phyloP scores from a whole-genome alignment of 2,329 filamentous ascomycete species.

The Cyphellophora attinorum region DNA sequence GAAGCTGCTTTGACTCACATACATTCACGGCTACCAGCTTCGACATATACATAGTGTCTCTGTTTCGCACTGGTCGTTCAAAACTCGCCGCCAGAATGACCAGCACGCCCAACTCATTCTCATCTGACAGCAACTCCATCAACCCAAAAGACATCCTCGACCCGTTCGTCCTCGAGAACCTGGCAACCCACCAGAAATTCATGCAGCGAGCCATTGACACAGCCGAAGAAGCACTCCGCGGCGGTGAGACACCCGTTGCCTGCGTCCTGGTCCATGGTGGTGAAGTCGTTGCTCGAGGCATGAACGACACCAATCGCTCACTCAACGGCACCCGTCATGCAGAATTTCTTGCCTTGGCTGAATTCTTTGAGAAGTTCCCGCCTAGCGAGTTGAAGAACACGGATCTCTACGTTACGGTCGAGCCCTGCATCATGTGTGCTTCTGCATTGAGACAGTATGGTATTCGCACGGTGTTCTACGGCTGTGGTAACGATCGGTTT shows the following conservation, averaged over 20 bases:
- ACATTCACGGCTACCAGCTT: too few relatives aligned
- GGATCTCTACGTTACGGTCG: conserved; percentile 90
- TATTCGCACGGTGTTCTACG: conserved; percentile 87
- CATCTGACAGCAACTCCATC: conserved; percentile 2
- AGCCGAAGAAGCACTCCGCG: conserved; percentile 71
- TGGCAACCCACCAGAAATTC: conserved; percentile 18
- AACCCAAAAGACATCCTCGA: conserved; percentile 16
- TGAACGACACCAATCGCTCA: conserved; percentile 93
- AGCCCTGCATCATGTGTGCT: conserved; percentile 98
- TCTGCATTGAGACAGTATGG: conserved; percentile 80
- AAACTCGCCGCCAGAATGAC: not conserved
- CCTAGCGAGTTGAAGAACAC: conserved; percentile 61
- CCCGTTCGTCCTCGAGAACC: conserved; percentile 15
- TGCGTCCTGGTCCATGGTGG: conserved; percentile 82
- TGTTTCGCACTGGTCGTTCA: too few relatives aligned
- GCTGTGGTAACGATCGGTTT: conserved; percentile 92
- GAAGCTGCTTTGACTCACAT: too few relatives aligned
- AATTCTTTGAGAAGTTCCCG: conserved; percentile 55
- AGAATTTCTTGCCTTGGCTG: conserved; percentile 77
- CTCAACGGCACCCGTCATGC: conserved; percentile 85
- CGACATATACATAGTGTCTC: too few relatives aligned
- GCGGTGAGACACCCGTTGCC: conserved; percentile 90
- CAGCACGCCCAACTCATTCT: not conserved
- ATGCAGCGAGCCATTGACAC: conserved; percentile 19
- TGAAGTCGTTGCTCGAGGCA: conserved; percentile 74